Conservation (phyloP, 2,329 filamentous ascomycete genomes). For the Penicillium sumatraense region DNA sequence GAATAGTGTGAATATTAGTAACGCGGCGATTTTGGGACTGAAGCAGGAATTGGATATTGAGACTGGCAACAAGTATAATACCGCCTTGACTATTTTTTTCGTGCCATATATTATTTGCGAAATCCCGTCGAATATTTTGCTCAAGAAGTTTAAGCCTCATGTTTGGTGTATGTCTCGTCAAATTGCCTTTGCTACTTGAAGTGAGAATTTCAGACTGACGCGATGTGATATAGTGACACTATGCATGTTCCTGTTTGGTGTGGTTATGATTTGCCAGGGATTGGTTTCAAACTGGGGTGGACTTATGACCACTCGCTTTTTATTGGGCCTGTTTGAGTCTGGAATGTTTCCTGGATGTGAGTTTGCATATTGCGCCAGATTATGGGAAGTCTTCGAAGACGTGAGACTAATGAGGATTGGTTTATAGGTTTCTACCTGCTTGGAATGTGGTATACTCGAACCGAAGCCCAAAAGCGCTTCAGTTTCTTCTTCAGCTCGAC, state of each 20-base stretch:
- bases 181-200: neutral
- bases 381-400: too few species aligned
- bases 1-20: constrained; percentile 74
- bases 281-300: constrained; percentile 77
- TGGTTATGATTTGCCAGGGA: constrained; percentile 76
- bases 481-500: constrained; percentile 88
- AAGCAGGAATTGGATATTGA: constrained; percentile 64
- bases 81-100: constrained; percentile 79
- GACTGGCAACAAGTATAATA: constrained; percentile 67
- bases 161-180: constrained; percentile 61
- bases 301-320: constrained; percentile 79
- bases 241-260: constrained; percentile 85
- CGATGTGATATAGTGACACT: constrained; percentile 59
- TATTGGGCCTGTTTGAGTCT: constrained; percentile 77
- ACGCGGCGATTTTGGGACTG: constrained; percentile 71
- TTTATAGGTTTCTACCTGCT: constrained; percentile 63
- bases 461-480: constrained; percentile 88
- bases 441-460: constrained; percentile 81
- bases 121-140: constrained; percentile 73
- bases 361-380: constrained; percentile 30
- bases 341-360: constrained; percentile 72
- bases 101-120: constrained; percentile 70
- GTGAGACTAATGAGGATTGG: neutral
- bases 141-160: constrained; percentile 70
- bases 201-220: neutral